Conservation (phyloP, 495 filamentous ascomycete genomes). For the Aspergillus affinis region DNA sequence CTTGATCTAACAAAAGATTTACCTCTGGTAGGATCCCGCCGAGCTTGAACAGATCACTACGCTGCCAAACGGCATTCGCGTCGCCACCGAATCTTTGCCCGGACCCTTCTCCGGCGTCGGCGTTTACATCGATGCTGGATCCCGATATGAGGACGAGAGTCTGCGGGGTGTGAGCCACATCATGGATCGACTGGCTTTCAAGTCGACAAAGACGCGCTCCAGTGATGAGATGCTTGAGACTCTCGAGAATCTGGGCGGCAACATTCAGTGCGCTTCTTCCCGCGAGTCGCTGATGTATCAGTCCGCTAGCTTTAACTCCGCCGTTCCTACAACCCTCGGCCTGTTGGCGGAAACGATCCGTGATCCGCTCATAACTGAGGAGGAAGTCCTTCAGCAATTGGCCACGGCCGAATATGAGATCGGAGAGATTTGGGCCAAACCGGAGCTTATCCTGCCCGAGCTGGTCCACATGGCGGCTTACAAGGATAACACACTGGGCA, state of each 20-base stretch:
- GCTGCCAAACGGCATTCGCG: conserved; percentile 88
- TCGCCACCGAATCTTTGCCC: conserved; percentile 92
- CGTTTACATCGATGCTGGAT: conserved; percentile 96
- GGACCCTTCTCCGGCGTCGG: conserved; percentile 94
- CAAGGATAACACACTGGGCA: conserved; percentile 91
- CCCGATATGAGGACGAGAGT: conserved; percentile 84
- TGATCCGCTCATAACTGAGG: conserved; percentile 83
- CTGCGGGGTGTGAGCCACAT: conserved; percentile 93
- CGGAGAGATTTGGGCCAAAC: conserved; percentile 95
- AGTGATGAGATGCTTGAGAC: conserved; percentile 84
- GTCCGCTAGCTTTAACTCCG: conserved; percentile 93
- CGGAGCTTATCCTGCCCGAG: conserved; percentile 93
- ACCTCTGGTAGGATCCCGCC: conserved; percentile 67
- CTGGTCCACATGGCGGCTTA: conserved; percentile 92
- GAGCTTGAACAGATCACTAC: conserved; percentile 87
- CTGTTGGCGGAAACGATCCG: conserved; percentile 93
- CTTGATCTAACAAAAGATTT: conserved; percentile 13
- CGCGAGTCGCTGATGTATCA: conserved; percentile 99
- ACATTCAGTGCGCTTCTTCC: conserved; percentile 94
- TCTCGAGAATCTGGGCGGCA: conserved; percentile 84
- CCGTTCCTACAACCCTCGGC: conserved; percentile 78
- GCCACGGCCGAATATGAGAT: conserved; percentile 94
- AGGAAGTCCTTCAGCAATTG: conserved; percentile 83
- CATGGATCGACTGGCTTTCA: conserved; percentile 93
- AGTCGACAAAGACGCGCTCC: conserved; percentile 73